A percentile compares a stretch with the other conserved stretches of the same genome.
These are phyloP conservation scores for Cucurbita moschata DNA, from an alignment of 306 rosid species.

Conservation along the genomic window DNA sequence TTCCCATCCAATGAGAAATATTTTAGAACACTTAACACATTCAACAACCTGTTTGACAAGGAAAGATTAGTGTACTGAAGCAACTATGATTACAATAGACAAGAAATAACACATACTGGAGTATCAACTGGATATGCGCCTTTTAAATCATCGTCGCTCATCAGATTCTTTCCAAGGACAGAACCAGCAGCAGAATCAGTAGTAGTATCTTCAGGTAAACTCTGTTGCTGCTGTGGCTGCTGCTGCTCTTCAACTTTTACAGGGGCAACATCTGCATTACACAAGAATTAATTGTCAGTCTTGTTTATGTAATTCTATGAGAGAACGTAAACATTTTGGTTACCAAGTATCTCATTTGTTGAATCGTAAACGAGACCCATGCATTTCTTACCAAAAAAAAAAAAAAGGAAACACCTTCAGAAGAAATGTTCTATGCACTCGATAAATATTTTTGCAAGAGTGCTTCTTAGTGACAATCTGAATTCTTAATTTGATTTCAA, in stretches of 20 bases:
- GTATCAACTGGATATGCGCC: conserved; percentile 46
- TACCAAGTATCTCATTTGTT: background rate
- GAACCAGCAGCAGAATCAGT: conserved; percentile 38
- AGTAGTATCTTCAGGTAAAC: conserved; percentile 46
- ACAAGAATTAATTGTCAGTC: conserved; percentile 3
- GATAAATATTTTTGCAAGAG: background rate
- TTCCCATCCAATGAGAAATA: too few species aligned
- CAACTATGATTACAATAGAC: background rate
- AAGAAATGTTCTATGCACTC: background rate
- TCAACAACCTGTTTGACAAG: too few species aligned
- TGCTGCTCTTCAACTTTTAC: conserved; percentile 65
- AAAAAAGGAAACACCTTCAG: background rate
- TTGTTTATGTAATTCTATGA: background rate
- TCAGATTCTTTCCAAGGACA: conserved; percentile 59
- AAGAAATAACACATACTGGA: conserved; percentile 36
- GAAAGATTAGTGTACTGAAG: too few species aligned
- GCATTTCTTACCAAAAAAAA: background rate
- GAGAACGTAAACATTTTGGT: background rate
- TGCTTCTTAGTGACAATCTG: background rate
- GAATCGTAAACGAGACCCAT: background rate
- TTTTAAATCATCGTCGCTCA: conserved; percentile 75
- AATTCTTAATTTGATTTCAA: background rate
- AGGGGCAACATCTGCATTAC: conserved; percentile 47
- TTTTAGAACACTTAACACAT: too few species aligned
- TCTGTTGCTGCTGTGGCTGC: conserved; percentile 58